These are phyloP conservation scores for Arthrobotrys pseudoclavata DNA, from an alignment of 2,329 filamentous ascomycete species.

Conservation along the genomic window DNA sequence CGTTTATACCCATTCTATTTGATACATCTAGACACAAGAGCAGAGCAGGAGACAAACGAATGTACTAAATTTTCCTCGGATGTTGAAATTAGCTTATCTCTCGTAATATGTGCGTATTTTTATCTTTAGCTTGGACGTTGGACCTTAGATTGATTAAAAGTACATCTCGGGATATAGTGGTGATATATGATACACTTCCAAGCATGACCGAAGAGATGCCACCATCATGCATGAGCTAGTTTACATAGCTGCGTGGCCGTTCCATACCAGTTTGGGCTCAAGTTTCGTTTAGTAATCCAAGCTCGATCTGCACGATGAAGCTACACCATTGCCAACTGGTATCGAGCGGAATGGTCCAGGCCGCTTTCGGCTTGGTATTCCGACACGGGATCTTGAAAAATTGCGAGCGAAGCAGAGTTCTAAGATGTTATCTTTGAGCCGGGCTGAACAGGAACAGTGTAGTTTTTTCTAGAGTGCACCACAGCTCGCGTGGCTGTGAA, in stretches of 20 bases:
- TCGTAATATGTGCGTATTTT: slow-evolving; percentile 57
- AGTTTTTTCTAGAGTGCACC: neutral
- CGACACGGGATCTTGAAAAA: slow-evolving; percentile 28
- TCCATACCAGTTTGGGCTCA: no score
- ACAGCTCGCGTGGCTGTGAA: slow-evolving; percentile 30
- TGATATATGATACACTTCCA: slow-evolving; percentile 1
- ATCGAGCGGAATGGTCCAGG: slow-evolving; percentile 22
- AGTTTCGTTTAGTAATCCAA: slow-evolving; percentile 46
- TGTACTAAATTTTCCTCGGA: slow-evolving; percentile 5
- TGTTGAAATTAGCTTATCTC: slow-evolving; percentile 41
- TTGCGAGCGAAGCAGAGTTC: slow-evolving; percentile 22
- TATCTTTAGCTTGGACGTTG: slow-evolving; percentile 20
- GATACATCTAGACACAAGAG: slow-evolving; percentile 22
- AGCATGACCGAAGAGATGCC: neutral
- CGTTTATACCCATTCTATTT: slow-evolving; percentile 16
- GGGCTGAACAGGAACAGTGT: slow-evolving; percentile 37
- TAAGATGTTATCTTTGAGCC: neutral
- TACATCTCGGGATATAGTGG: slow-evolving; percentile 6
- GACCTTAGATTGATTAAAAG: slow-evolving; percentile 16
- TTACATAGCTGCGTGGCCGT: neutral
- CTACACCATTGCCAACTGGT: slow-evolving; percentile 35
- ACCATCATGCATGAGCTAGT: no score
- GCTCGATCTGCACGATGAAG: no score
- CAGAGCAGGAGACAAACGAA: neutral
- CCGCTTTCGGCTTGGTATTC: slow-evolving; percentile 41